Conservation (phyloP, 768 basidiomycete species). For the Boletus vermiculosoides region DNA sequence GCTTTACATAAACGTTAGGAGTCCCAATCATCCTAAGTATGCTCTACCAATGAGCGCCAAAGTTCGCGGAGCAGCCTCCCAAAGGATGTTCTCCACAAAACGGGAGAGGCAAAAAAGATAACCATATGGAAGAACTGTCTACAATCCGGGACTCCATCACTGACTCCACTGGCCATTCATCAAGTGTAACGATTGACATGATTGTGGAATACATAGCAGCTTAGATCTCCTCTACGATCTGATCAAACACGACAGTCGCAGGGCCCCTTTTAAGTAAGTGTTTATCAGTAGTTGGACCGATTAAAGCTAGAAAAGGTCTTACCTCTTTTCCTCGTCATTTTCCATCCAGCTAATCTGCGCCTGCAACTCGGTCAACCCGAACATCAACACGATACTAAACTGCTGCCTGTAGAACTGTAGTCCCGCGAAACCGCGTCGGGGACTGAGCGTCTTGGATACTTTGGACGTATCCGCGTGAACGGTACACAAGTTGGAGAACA, state of each 20-base stretch:
- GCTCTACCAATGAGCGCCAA: no score
- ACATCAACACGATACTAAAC: constrained; percentile 42
- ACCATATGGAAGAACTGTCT: not conserved
- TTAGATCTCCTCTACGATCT: constrained; percentile 30
- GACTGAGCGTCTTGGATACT: constrained; percentile 31
- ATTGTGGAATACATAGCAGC: not conserved
- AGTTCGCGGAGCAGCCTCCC: no score
- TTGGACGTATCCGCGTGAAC: constrained; percentile 29
- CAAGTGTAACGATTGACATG: not conserved
- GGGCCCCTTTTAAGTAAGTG: constrained; percentile 25
- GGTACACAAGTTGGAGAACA: no score
- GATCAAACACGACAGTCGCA: constrained; percentile 33
- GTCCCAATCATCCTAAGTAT: no score
- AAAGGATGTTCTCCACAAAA: no score
- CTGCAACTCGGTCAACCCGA: constrained; percentile 46
- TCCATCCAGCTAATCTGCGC: constrained; percentile 47
- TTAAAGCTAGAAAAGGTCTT: not conserved
- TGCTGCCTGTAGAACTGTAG: constrained; percentile 31
- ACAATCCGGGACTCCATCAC: not conserved
- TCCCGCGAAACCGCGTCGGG: constrained; percentile 30
- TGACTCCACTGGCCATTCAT: not conserved
- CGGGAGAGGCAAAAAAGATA: no score
- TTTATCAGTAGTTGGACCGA: not conserved
- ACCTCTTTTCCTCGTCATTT: constrained; percentile 28
- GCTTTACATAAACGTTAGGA: no score